Base-by-base conservation (phyloP, 116 monocot genomes). In the Papilionanthe hybrid region DNA sequence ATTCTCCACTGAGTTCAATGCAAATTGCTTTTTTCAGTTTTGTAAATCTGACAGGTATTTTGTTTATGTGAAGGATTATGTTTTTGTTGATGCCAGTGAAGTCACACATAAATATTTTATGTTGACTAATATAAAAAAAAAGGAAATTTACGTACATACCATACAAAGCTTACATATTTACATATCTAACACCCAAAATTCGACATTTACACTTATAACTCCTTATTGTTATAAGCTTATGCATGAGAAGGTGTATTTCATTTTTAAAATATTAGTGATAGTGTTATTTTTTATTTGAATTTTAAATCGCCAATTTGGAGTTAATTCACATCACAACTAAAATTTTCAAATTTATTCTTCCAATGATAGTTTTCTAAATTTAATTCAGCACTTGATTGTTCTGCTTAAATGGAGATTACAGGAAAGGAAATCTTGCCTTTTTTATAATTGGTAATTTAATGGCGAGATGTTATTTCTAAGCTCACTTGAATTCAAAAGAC, bases 81-180 rank as follows among this genome's bases (percentile, higher is more conserved):
- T 68, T 28, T 30, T 68, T 68, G 68, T 68, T 68, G 60, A 68
- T 68, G 68, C 68, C 30, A 30, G 32, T 68, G 27, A 68, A 11
- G 4, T 68, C 13, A 3, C 68, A 1, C 68, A 29, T 29, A 13
- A 27, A 29, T 68, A 29, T 68, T 23, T 60, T 68, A 29, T 68
- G 7, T 68, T 68, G 29, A 13, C 12, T 68, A 68, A 37, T 37
- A 37, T 37, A 37, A 37, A 37, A 37, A 37, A 37, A 4, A 32
- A 4, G 37, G 37, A 1, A 37, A 37, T 37, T 37, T 37, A 37
- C 37, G 37, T 37, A 37, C 37, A 37, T 37, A 37, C 37, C 37
- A 37, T 4, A 37, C 37, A 37, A 37, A 3, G 1, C 37, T 37
- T 37, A 37, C 3, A 3, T 37, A 37, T 37, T 37, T 37, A 37